Percentiles rank a stretch among this genome's conserved stretches.
phyloP scores from a whole-genome alignment of 768 basidiomycete genomes.

The Lactarius sanguifluus region DNA sequence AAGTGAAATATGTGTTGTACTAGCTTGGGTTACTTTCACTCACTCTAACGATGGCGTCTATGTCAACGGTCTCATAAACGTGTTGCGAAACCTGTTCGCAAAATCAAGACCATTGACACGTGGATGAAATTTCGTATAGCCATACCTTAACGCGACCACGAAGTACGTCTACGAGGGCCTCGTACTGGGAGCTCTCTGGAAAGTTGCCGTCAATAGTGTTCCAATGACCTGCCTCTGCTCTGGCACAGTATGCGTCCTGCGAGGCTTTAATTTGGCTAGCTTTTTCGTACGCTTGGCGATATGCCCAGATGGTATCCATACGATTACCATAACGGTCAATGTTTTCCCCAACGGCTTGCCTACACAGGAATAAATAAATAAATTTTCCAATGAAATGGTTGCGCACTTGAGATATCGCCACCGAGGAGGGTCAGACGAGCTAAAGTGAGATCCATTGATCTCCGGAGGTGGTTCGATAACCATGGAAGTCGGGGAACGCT shows the following conservation, averaged over 20 bases:
- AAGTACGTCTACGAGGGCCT: slow-evolving; percentile 77
- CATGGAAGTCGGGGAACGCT: slow-evolving; percentile 78
- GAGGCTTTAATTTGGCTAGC: slow-evolving; percentile 64
- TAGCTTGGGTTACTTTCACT: slow-evolving; percentile 28
- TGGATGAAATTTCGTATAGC: slow-evolving; percentile 4
- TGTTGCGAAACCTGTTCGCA: slow-evolving; percentile 54
- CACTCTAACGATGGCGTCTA: slow-evolving; percentile 70
- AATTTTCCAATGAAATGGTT: neutral
- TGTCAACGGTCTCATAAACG: slow-evolving; percentile 75
- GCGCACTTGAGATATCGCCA: slow-evolving; percentile 84
- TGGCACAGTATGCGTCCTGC: slow-evolving; percentile 72
- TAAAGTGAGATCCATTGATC: slow-evolving; percentile 48
- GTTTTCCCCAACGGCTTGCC: slow-evolving; percentile 38
- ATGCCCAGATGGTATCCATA: slow-evolving; percentile 78
- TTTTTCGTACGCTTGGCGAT: slow-evolving; percentile 76
- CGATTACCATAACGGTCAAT: slow-evolving; percentile 39
- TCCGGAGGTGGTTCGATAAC: slow-evolving; percentile 77
- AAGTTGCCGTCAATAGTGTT: slow-evolving; percentile 45
- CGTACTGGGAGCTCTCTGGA: slow-evolving; percentile 72
- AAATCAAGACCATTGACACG: neutral
- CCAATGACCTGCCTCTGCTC: slow-evolving; percentile 51
- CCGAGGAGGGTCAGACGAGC: slow-evolving; percentile 45
- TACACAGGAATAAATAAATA: neutral
- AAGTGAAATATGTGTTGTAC: neutral
- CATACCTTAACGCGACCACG: slow-evolving; percentile 81